phyloP scores from a whole-genome alignment of 2,329 filamentous ascomycete genomes.

The Laburnicola sp. region DNA sequence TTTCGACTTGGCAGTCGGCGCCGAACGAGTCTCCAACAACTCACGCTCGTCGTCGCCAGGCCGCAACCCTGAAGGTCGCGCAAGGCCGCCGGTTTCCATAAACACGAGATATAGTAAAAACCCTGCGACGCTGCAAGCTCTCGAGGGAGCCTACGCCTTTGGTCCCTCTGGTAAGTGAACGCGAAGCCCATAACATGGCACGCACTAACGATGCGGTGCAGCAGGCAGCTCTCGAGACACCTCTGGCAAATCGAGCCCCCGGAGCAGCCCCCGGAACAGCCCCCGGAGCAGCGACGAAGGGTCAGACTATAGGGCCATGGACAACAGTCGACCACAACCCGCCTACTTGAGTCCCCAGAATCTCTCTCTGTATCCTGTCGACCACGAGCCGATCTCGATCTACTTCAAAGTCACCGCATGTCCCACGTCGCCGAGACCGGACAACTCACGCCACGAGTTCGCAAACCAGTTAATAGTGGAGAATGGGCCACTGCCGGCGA shows the following conservation, averaged over 20 bases:
- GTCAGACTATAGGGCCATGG: constrained; percentile 39
- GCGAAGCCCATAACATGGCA: background rate
- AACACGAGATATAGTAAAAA: constrained; percentile 46
- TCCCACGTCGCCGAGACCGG: constrained; percentile 57
- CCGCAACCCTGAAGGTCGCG: constrained; percentile 16
- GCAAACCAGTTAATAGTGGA: constrained; percentile 42
- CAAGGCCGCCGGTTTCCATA: constrained; percentile 39
- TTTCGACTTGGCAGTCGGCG: constrained; percentile 45
- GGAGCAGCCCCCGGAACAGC: constrained; percentile 22
- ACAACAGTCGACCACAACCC: constrained; percentile 36
- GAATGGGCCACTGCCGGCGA: constrained; percentile 45
- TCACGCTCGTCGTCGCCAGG: constrained; percentile 39
- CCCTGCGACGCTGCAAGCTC: constrained; percentile 36
- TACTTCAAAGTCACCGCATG: constrained; percentile 52
- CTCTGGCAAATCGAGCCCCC: constrained; percentile 38
- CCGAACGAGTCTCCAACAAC: constrained; percentile 38
- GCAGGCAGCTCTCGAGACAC: constrained; percentile 29
- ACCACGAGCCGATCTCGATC: constrained; percentile 42
- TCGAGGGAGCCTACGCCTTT: constrained; percentile 29
- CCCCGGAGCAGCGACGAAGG: constrained; percentile 23
- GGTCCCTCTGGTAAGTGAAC: constrained; percentile 31
- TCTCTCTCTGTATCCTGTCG: constrained; percentile 26
- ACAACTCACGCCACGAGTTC: constrained; percentile 49
- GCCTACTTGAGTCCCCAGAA: constrained; percentile 36
- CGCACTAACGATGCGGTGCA: constrained; percentile 16